phyloP scores from a whole-genome alignment of 2,329 filamentous ascomycete genomes.

The Tolypocladium inflatum region DNA sequence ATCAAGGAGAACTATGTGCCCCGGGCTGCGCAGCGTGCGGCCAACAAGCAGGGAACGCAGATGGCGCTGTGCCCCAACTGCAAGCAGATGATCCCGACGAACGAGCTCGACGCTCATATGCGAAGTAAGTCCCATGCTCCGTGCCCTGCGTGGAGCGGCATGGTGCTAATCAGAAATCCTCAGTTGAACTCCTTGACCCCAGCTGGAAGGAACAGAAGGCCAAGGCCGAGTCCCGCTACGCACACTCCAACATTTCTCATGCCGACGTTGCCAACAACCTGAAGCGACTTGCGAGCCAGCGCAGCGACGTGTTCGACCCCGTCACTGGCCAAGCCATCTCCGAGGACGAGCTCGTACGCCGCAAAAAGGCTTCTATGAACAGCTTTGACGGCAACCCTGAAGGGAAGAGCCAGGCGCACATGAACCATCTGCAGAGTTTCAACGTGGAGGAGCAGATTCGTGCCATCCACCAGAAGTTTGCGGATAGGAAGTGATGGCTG shows the following conservation, averaged over 20 bases:
- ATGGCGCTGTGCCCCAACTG: conserved; percentile 87
- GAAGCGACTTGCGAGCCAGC: conserved; percentile 85
- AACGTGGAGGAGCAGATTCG: conserved; percentile 84
- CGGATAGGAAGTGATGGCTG: conserved; percentile 23
- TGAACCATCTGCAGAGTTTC: conserved; percentile 53
- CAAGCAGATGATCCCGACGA: conserved; percentile 76
- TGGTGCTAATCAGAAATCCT: conserved; percentile 22
- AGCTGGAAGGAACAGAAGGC: conserved; percentile 93
- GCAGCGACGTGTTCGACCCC: conserved; percentile 77
- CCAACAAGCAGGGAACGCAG: conserved; percentile 53
- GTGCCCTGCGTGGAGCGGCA: background rate
- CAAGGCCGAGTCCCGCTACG: conserved; percentile 74
- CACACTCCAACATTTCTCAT: conserved; percentile 78
- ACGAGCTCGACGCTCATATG: conserved; percentile 88
- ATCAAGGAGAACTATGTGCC: conserved; percentile 92
- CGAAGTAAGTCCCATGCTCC: conserved; percentile 48
- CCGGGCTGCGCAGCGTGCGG: conserved; percentile 63
- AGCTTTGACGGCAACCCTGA: conserved; percentile 59
- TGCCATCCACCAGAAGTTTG: conserved; percentile 47
- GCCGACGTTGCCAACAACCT: conserved; percentile 87
- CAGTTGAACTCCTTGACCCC: conserved; percentile 85
- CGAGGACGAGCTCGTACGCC: conserved; percentile 63
- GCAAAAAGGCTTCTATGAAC: conserved; percentile 62
- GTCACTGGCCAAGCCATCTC: conserved; percentile 58
- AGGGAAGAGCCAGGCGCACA: conserved; percentile 42